A percentile compares a stretch with the other conserved stretches of the same genome.
These are phyloP conservation scores for Trichoderma sp. DNA, from an alignment of 2,329 filamentous ascomycete species.

Conservation along the genomic window DNA sequence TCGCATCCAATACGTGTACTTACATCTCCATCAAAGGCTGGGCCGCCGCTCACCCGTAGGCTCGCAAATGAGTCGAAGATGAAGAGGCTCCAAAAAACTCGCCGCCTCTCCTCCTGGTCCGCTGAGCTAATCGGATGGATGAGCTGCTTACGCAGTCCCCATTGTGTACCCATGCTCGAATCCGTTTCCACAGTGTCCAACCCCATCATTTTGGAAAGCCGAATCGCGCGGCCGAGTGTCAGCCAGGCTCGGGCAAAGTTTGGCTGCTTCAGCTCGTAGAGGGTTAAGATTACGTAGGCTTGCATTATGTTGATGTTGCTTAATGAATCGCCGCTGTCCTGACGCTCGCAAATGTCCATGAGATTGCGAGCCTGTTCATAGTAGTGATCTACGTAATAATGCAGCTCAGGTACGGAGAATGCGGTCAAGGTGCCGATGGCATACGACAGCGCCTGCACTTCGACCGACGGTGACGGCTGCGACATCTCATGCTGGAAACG, in stretches of 20 bases:
- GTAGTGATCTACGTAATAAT: not conserved
- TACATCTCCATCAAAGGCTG: not conserved
- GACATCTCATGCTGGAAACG: conserved; percentile 13
- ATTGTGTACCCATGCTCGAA: not conserved
- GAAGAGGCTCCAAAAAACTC: conserved; percentile 27
- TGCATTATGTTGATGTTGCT: conserved; percentile 15
- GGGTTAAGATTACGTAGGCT: conserved; percentile 5
- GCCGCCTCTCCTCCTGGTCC: conserved; percentile 25
- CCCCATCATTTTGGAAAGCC: conserved; percentile 16
- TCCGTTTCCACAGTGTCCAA: not conserved
- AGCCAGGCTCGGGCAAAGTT: conserved; percentile 18
- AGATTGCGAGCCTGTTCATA: conserved; percentile 17
- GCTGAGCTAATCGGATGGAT: conserved; percentile 13
- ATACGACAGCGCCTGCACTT: conserved; percentile 9
- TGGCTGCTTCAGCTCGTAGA: conserved; percentile 18
- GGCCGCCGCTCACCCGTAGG: not conserved
- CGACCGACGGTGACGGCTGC: not conserved
- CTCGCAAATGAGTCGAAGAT: conserved; percentile 24
- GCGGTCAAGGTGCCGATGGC: conserved; percentile 12
- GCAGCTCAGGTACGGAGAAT: not conserved
- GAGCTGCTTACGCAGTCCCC: conserved; percentile 3
- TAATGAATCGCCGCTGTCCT: conserved; percentile 11
- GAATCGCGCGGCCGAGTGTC: conserved; percentile 18
- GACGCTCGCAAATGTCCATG: conserved; percentile 15
- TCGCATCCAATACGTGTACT: not conserved